Conservation (phyloP, 108 stramenopile species). For the Nitzschia sp. region DNA sequence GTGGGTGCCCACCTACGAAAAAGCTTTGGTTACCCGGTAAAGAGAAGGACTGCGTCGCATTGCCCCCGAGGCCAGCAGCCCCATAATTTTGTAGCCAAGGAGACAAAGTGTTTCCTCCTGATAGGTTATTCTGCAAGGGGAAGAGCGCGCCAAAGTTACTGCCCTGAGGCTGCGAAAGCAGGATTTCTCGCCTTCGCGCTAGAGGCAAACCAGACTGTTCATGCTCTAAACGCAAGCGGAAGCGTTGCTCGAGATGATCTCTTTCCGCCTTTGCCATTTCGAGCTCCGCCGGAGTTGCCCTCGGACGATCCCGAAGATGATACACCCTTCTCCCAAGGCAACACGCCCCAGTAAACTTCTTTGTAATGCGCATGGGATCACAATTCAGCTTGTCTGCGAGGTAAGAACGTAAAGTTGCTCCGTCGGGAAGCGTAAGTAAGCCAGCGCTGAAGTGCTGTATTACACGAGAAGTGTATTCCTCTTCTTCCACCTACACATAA, state of each 20-base stretch:
- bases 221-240: slow-evolving; percentile 59
- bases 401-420: slow-evolving; percentile 89
- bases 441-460: slow-evolving; percentile 93
- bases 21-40: neutral
- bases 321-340: slow-evolving; percentile 88
- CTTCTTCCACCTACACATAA: slow-evolving; percentile 86
- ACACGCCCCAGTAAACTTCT: slow-evolving; percentile 94
- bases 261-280: slow-evolving; percentile 71
- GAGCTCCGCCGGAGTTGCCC: slow-evolving; percentile 52
- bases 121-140: neutral
- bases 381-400: slow-evolving; percentile 96
- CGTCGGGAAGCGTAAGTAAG: slow-evolving; percentile 88
- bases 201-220: slow-evolving; percentile 52
- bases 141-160: neutral
- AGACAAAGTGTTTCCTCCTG: neutral
- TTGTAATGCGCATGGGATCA: slow-evolving; percentile 98
- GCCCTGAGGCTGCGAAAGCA: slow-evolving; percentile 8
- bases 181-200: slow-evolving; percentile 13
- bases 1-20: neutral
- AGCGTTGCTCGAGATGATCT: slow-evolving; percentile 61
- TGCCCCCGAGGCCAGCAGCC: neutral
- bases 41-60: neutral
- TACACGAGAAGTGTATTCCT: slow-evolving; percentile 89
- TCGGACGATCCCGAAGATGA: slow-evolving; percentile 63
- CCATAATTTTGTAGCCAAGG: neutral